Evolutionary conservation across 2,329 filamentous ascomycete species (phyloP).

Genomic region (Lasiodiplodia sp.): DNA sequence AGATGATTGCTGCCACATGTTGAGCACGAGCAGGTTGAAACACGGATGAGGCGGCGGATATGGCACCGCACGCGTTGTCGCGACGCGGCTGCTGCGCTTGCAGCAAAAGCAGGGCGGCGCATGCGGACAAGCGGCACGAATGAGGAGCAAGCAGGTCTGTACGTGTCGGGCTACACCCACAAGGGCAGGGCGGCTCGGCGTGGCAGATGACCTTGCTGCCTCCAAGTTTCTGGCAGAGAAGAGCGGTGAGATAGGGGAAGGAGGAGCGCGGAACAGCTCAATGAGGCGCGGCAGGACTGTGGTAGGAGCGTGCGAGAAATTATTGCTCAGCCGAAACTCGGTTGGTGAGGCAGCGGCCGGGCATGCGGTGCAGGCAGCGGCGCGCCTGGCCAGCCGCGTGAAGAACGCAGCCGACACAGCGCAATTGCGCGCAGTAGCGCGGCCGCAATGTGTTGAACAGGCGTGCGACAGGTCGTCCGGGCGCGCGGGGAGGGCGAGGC

Average conservation of each 20-base stretch:
- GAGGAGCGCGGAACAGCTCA: background rate
- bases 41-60: constrained; percentile 13
- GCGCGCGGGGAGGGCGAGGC: constrained; percentile 4
- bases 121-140: constrained; percentile 12
- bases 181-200: constrained; percentile 19
- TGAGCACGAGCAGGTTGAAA: constrained; percentile 9
- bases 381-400: background rate
- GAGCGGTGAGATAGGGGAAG: constrained; percentile 24
- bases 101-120: background rate
- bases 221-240: constrained; percentile 12
- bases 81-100: constrained; percentile 21
- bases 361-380: background rate
- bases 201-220: constrained; percentile 25
- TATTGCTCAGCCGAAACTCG: constrained; percentile 26
- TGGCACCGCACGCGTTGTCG: constrained; percentile 1
- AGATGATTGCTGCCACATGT: constrained; percentile 18
- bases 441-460: background rate
- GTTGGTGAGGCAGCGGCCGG: constrained; percentile 3
- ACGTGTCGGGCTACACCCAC: constrained; percentile 16
- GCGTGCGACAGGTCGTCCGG: constrained; percentile 19
- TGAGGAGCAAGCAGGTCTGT: background rate
- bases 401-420: background rate
- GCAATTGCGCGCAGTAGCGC: constrained; percentile 6
- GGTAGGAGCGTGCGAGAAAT: constrained; percentile 17
- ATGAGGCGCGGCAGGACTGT: constrained; percentile 14